These are phyloP conservation scores for Oldenlandia corymbosa DNA, from an alignment of 257 asterid species.

Conservation along the genomic window DNA sequence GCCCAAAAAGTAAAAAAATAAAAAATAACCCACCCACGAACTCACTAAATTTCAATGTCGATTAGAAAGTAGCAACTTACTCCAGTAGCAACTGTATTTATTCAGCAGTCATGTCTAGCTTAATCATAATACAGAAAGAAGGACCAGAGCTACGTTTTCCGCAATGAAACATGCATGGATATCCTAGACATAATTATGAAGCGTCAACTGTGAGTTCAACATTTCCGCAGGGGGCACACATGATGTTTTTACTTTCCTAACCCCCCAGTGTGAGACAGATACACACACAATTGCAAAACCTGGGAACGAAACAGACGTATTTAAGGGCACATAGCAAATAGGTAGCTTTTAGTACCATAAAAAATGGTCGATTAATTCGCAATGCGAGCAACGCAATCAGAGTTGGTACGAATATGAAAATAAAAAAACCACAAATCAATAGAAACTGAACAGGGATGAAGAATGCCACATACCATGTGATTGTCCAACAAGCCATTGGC, in stretches of 20 bases:
- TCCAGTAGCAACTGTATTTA: neutral
- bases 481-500: slow-evolving; percentile 70
- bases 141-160: neutral
- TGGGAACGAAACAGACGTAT: no score
- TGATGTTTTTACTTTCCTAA: no score
- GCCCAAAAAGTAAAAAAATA: no score
- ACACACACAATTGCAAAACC: no score
- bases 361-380: no score
- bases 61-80: neutral
- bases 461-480: slow-evolving; percentile 57
- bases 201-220: no score
- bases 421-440: neutral
- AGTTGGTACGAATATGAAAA: neutral
- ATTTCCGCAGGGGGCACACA: no score
- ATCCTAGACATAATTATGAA: neutral
- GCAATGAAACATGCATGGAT: neutral
- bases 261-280: no score
- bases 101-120: neutral
- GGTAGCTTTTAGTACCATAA: no score
- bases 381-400: neutral
- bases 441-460: neutral
- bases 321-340: no score
- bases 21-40: neutral
- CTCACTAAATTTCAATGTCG: neutral
- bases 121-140: neutral